Conservation (phyloP, 306 rosid genomes). For the Amphicarpaea edgeworthii region DNA sequence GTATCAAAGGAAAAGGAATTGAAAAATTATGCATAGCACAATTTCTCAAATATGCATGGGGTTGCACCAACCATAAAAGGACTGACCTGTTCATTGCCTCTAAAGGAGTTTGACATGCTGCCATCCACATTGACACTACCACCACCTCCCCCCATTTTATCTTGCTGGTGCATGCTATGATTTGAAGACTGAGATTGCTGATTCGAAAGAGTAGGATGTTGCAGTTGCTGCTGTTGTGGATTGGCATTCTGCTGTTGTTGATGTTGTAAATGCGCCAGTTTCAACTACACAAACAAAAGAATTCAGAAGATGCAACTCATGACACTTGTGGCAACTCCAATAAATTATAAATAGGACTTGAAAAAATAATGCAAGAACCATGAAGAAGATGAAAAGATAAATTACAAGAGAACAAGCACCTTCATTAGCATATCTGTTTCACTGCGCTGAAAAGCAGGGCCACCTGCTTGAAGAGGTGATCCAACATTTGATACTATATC, state of each 20-base stretch:
- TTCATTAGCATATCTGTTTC: constrained; percentile 81
- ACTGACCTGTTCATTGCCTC: constrained; percentile 98
- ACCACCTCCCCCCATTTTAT: constrained; percentile 79
- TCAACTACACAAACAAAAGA: constrained; percentile 60
- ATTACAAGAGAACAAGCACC: constrained; percentile 58
- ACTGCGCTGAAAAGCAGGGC: constrained; percentile 75
- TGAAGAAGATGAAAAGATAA: constrained; percentile 36
- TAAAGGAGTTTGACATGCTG: constrained; percentile 88
- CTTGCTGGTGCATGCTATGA: constrained; percentile 86
- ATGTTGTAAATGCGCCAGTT: constrained; percentile 86
- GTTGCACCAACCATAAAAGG: constrained; percentile 37
- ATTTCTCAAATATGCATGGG: constrained; percentile 10
- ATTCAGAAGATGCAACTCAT: constrained; percentile 41
- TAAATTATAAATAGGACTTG: constrained; percentile 14
- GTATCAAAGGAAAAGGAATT: no score
- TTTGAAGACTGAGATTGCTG: constrained; percentile 86
- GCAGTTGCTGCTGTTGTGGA: constrained; percentile 83
- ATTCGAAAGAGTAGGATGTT: constrained; percentile 84
- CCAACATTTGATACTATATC: constrained; percentile 85
- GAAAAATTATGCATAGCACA: constrained; percentile 25
- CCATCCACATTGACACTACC: constrained; percentile 83
- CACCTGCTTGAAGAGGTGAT: constrained; percentile 86
- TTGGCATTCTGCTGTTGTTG: constrained; percentile 71
- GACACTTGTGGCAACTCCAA: constrained; percentile 5
- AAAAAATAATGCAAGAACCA: constrained; percentile 32